Evolutionary conservation across 306 rosid genomes (phyloP), one percentile per base, ranked within the genome.

Genomic region (Trifolium subterraneum): DNA sequence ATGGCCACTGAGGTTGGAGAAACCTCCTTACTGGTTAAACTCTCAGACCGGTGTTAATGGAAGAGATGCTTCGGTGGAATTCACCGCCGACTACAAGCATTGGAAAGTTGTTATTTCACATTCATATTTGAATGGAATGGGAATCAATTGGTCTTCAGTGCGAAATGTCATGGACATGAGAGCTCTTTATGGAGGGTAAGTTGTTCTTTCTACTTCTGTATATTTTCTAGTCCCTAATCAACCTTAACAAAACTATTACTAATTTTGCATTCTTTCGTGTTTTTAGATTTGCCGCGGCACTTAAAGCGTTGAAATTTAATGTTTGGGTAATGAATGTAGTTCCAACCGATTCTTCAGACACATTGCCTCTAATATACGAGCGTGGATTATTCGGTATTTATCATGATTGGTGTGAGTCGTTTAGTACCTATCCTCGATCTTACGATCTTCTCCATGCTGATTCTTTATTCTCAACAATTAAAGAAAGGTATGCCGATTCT

Each of bases 161-260:
- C 84, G 97, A 88, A 92, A 92, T 86, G 87, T 89, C 81, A 77
- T 92, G 93, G 97, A 92, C 83, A 92, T 92, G 96, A 92, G 67
- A 84, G 87, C 97, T 80, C 86, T 82, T 20, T 92, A 92, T 73
- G 97, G 97, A 86, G 97, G 97, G 97, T 89, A 83, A 87, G 90
- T 36, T 55, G 65, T 58, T 70, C 68, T 74, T 16, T 61, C 14
- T 73, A 35, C 78, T 71, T 47, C 1, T 61, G 45, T 60, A 15
- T 29, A 15, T 60, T 60, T 38, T 16, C 31, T 3, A 38, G 2
- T 5, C 63, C 33, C 15, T 54, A 36, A 6, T 10, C 36, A 44
- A 64, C 44, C 68, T 36, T 22, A 18, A 58, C 64, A 29, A 25
- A 25, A 65, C 29, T 61, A 18, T 42, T 35, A 36, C 19, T n/a